Evolutionary conservation across 140 eudicot species (phyloP).

Genomic region (Senecio squalidus): DNA sequence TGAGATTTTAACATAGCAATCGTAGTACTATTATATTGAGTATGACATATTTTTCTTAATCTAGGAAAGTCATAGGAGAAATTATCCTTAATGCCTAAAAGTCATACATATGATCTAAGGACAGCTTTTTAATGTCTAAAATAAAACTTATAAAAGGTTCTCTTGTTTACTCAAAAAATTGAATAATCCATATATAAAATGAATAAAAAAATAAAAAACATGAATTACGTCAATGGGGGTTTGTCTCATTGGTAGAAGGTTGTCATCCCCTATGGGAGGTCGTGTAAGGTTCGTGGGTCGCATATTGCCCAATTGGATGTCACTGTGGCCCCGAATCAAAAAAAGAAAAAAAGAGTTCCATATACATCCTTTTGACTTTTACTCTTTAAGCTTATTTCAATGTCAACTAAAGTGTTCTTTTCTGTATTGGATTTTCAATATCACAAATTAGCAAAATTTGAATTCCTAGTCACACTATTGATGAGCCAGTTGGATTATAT

Average conservation of each 20-base stretch:
- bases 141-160: not conserved
- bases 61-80: constrained; percentile 27
- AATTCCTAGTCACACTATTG: not conserved
- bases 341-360: too few species aligned
- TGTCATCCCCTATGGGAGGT: too few species aligned
- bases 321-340: too few species aligned
- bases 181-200: not conserved
- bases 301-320: too few species aligned
- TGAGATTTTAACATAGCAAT: not conserved
- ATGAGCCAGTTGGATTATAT: not conserved
- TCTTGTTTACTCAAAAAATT: constrained; percentile 2
- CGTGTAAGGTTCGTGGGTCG: too few species aligned
- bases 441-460: constrained; percentile 5
- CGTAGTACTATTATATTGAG: not conserved
- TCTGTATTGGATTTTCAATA: not conserved
- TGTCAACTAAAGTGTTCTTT: constrained; percentile 12
- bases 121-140: constrained; percentile 21
- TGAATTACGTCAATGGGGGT: constrained; percentile 15
- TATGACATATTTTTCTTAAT: not conserved
- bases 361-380: constrained; percentile 12
- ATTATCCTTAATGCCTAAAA: constrained; percentile 16
- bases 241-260: too few species aligned
- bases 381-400: not conserved
- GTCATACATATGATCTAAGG: constrained; percentile 29
- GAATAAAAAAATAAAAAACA: constrained; percentile 2